Conservation (phyloP, 768 basidiomycete species). For the Polyporus arcularius region DNA sequence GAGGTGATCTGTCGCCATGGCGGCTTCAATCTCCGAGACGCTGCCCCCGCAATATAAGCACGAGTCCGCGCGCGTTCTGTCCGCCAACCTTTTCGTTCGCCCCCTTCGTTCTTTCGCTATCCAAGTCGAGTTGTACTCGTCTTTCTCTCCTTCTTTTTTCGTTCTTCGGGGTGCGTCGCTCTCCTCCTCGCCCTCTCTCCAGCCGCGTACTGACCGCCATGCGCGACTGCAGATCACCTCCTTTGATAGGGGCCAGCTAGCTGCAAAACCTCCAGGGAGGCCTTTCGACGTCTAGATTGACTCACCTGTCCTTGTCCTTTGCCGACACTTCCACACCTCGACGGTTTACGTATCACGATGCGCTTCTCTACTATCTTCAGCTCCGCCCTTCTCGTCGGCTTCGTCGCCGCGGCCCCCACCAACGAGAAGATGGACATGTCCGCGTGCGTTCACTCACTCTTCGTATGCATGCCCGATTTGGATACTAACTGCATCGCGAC, state of each 20-base stretch:
- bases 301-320: conserved; percentile 31
- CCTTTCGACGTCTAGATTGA: conserved; percentile 32
- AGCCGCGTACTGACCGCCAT: conserved; percentile 1
- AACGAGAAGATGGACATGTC: conserved; percentile 33
- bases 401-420: conserved; percentile 49
- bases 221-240: conserved; percentile 51
- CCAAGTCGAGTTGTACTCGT: conserved; percentile 69
- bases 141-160: conserved; percentile 51
- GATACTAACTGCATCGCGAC: neutral
- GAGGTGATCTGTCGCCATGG: conserved; percentile 24
- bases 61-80: conserved; percentile 10
- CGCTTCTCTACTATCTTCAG: conserved; percentile 58
- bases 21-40: conserved; percentile 18
- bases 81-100: conserved; percentile 32
- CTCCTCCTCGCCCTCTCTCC: neutral
- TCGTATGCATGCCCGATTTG: neutral
- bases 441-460: neutral
- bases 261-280: conserved; percentile 63
- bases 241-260: conserved; percentile 66
- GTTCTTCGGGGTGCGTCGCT: conserved; percentile 28
- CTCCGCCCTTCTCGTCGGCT: conserved; percentile 52
- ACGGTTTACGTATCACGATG: conserved; percentile 55
- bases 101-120: conserved; percentile 38
- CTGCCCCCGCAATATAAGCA: conserved; percentile 16
- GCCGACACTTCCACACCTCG: conserved; percentile 44